Evolutionary conservation across 352 stramenopile species (phyloP), one percentile per base, ranked within the genome.

Genomic region (Globisporangium recalcitrans): DNA sequence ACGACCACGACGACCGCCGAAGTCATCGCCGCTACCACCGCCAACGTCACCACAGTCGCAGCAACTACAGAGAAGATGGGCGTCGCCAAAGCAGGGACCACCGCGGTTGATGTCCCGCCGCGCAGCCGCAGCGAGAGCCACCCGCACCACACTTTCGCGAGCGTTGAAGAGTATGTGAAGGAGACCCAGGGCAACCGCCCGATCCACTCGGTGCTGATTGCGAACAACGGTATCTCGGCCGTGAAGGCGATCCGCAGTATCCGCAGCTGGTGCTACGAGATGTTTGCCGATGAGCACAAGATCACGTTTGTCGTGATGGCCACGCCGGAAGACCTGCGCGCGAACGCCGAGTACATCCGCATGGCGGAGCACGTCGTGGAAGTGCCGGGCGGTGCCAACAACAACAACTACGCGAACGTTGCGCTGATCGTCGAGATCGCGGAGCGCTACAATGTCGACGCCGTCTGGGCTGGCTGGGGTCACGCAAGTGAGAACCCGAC

Each of bases 341-440:
- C 98, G 26, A 99, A 99, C 72, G 98, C 98, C 29, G 98, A 99
- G 83, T 99, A 99, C 84, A 99, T 99, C 69, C 97, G 98, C 63
- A 99, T 99, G 96, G 97, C 94, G 53, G 97, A 99, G 74, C 91
- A 99, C 69, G 98, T 99, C 51, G 96, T 99, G 29, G 97, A 99
- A 75, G 98, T 99, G 53, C 98, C 98, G 22, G 97, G 98, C 57
- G 98, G 98, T 56, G 97, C 97, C 54, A 99, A 99, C 88, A 99
- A 99, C 85, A 98, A 99, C 91, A 99, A 99, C 85, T 99, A 99
- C 77, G 97, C 97, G 70, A 99, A 99, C 80, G 97, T 99, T 16
- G 88, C 87, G 46, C 87, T 99, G 27, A 99, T 99, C 72, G 91
- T 99, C 24, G 95, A 99, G 82, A 97, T 99, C 36, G 97, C 97